Base-by-base conservation (phyloP, 2,329 filamentous ascomycete genomes). In the Cryphonectria parasitica region DNA sequence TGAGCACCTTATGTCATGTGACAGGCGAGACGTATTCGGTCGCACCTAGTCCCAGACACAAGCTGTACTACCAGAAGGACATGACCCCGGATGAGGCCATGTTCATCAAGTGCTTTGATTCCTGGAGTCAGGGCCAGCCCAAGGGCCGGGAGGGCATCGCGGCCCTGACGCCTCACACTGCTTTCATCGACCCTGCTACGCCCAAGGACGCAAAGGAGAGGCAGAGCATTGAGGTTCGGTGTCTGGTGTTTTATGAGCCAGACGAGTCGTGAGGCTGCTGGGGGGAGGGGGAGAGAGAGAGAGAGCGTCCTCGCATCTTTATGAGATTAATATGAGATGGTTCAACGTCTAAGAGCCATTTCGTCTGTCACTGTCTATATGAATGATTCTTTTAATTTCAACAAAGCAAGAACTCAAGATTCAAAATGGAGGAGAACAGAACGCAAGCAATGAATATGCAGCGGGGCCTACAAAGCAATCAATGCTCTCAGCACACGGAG, bases 21-120 rank as follows among this genome's bases (percentile, higher is more conserved):
- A 5, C 73, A 58, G 89, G 90, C 28, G 90, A 92, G 81, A 91
- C 89, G 1, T 85, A 89, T 76, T 83, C 82, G 0, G 87, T 92
- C 0, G 81, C 83, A 62, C 84, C 88, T 3, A 91, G 82, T 73
- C 84, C 87, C 10, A 78, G 78, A 22, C 90, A 92, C 77, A 82
- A 83, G 74, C 90, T 90, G 75, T 91, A 86, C 75, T 92, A 91
- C 74, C 81, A 87, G 77, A 91, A 90, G 79, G 89, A 91, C 75
- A 91, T 92, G 90, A 88, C 84, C 63, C 83, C 83, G 5, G 83
- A 84, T n/a, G 82, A 85, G 77, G 82, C 77, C 11, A 75, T 85
- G 74, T 78, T 85, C 54, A 80, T 85, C 73, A 85, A 88, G 82
- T 88, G 86, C 75, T 87, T 87, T 73, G 86, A 88, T 75, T 86